Percentiles rank a stretch among this genome's conserved stretches.
Evolutionary conservation across 176 grass and related monocot species (phyloP).

Genomic region (Oryza australiensis): DNA sequence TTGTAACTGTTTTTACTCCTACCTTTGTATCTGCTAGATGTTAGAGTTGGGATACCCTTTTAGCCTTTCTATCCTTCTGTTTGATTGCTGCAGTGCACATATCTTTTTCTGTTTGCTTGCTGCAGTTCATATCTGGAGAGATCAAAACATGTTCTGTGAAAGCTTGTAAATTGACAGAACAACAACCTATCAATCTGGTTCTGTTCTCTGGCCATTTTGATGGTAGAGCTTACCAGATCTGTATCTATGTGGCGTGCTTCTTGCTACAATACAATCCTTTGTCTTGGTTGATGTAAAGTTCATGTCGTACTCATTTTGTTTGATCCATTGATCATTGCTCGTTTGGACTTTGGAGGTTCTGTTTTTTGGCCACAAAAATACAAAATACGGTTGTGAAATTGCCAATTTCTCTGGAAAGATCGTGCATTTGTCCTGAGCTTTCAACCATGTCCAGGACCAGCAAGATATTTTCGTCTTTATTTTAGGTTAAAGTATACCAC

Average conservation of each 20-base stretch:
- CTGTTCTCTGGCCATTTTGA: neutral
- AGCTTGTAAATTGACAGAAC: slow-evolving; percentile 27
- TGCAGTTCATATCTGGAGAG: neutral
- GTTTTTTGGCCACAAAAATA: neutral
- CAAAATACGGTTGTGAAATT: neutral
- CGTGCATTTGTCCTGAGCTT: neutral
- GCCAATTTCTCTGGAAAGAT: neutral
- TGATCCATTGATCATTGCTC: neutral
- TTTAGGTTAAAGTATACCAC: too few species aligned
- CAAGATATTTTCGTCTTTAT: neutral
- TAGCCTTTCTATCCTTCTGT: slow-evolving; percentile 5
- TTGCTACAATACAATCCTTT: neutral
- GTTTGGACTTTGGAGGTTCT: neutral
- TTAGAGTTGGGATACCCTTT: slow-evolving; percentile 22
- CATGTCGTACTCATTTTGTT: neutral
- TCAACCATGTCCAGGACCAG: neutral
- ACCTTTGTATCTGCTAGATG: slow-evolving; percentile 34
- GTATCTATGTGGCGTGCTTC: neutral
- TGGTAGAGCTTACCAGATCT: neutral
- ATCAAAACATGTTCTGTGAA: slow-evolving; percentile 14
- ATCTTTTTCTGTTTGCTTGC: slow-evolving; percentile 1
- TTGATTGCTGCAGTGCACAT: slow-evolving; percentile 16
- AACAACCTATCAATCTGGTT: neutral
- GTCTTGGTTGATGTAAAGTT: neutral
- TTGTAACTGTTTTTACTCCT: slow-evolving; percentile 16